Evolutionary conservation across 495 filamentous ascomycete species (phyloP).

Genomic region (Xanthoparmelia taractica): DNA sequence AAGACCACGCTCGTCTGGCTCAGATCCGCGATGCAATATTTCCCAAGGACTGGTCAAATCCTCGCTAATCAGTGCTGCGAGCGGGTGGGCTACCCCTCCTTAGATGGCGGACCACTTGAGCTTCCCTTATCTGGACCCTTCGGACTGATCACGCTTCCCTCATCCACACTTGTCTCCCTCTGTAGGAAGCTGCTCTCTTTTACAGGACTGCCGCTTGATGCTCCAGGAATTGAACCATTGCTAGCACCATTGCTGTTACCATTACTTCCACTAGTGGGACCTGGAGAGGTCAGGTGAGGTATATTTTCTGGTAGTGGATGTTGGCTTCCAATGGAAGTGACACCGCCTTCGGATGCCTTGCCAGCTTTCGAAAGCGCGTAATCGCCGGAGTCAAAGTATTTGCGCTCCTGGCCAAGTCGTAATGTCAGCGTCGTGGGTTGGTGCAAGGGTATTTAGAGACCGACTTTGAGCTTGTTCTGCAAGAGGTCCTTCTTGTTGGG

Average conservation of each 20-base stretch:
- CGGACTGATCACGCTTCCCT: slow-evolving; percentile 30
- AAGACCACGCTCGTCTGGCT: background rate
- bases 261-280: slow-evolving; percentile 37
- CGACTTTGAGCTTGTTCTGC: slow-evolving; percentile 88
- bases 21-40: background rate
- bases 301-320: slow-evolving; percentile 95
- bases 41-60: background rate
- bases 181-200: slow-evolving; percentile 83
- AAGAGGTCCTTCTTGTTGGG: slow-evolving; percentile 92
- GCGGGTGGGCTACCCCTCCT: slow-evolving; percentile 59
- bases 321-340: slow-evolving; percentile 85
- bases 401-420: slow-evolving; percentile 65
- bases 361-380: slow-evolving; percentile 98
- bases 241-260: slow-evolving; percentile 33
- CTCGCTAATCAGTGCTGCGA: slow-evolving; percentile 31
- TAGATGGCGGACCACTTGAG: slow-evolving; percentile 41
- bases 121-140: slow-evolving; percentile 33
- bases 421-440: slow-evolving; percentile 6
- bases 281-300: slow-evolving; percentile 75
- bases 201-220: slow-evolving; percentile 65
- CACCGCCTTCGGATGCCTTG: slow-evolving; percentile 89
- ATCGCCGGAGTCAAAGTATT: slow-evolving; percentile 98
- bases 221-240: slow-evolving; percentile 44
- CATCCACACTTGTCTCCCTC: slow-evolving; percentile 65
- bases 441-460: slow-evolving; percentile 15